Evolutionary conservation across 2,329 filamentous ascomycete genomes (phyloP).

Genomic region (Tolypocladium ovalisporum): DNA sequence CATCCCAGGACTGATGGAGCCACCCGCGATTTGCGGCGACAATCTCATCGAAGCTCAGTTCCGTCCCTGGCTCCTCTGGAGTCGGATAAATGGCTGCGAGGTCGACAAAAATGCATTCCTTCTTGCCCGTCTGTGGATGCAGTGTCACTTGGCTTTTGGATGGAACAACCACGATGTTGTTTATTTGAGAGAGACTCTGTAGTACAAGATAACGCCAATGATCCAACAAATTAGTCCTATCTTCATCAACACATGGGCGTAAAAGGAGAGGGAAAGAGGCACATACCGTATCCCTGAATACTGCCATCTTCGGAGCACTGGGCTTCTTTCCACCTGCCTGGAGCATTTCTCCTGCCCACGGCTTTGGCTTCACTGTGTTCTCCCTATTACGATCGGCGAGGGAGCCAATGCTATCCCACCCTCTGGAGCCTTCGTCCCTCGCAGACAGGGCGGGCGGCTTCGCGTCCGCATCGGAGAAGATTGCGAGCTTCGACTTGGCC

Average conservation of each 20-base stretch:
- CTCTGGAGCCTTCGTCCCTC: constrained; percentile 47
- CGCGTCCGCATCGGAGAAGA: constrained; percentile 73
- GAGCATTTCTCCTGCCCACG: constrained; percentile 86
- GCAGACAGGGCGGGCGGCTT: constrained; percentile 45
- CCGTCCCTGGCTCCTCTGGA: constrained; percentile 56
- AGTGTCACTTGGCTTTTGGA: constrained; percentile 66
- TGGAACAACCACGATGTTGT: constrained; percentile 59
- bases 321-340: constrained; percentile 77
- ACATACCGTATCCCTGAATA: constrained; percentile 90
- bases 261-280: constrained; percentile 20
- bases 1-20: constrained; percentile 47
- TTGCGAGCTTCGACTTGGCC: constrained; percentile 71
- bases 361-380: constrained; percentile 73
- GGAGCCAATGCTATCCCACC: constrained; percentile 88
- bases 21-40: constrained; percentile 68
- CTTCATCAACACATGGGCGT: constrained; percentile 69
- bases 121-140: constrained; percentile 72
- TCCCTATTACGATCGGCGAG: constrained; percentile 87
- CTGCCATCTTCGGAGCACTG: constrained; percentile 64
- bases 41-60: constrained; percentile 87
- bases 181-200: constrained; percentile 50
- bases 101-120: constrained; percentile 80
- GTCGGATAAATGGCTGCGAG: constrained; percentile 78
- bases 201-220: constrained; percentile 29
- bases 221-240: constrained; percentile 82